Percentiles rank a stretch among this genome's conserved stretches.
Conservation (phyloP, 805 yeast genomes). For the Naumovozyma castellii region DNA sequence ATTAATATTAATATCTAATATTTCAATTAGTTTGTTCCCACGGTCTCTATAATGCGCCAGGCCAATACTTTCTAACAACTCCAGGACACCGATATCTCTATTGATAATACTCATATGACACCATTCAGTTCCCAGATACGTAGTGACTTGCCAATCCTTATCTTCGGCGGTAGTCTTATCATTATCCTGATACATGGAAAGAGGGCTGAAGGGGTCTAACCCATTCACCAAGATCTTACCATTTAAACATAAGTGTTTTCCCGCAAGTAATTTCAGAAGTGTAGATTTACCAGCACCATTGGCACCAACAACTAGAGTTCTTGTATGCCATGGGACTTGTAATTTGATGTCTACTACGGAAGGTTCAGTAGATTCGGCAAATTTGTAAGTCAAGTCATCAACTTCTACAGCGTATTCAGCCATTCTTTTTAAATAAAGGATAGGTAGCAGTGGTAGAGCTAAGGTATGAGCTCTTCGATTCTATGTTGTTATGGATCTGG, state of each 20-base stretch:
- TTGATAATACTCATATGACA: slow-evolving; percentile 83
- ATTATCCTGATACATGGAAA: slow-evolving; percentile 31
- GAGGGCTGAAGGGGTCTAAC: slow-evolving; percentile 72
- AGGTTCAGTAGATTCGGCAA: slow-evolving; percentile 45
- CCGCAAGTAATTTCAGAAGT: slow-evolving; percentile 72
- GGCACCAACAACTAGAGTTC: slow-evolving; percentile 80
- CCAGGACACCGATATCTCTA: slow-evolving; percentile 81
- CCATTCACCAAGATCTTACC: slow-evolving; percentile 74
- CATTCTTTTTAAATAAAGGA: too few relatives aligned
- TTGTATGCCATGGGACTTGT: slow-evolving; percentile 56
- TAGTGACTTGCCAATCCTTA: slow-evolving; percentile 41
- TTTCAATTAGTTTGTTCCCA: slow-evolving; percentile 61
- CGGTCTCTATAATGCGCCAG: slow-evolving; percentile 67
- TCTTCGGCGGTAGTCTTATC: slow-evolving; percentile 24
- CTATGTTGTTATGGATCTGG: too few relatives aligned
- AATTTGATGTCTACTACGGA: slow-evolving; percentile 62
- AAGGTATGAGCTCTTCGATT: too few relatives aligned
- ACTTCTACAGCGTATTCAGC: slow-evolving; percentile 44
- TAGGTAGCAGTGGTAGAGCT: too few relatives aligned
- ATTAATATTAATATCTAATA: slow-evolving; percentile 73
- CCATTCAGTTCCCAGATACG: slow-evolving; percentile 97
- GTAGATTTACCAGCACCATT: slow-evolving; percentile 98
- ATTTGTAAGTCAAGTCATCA: slow-evolving; percentile 56
- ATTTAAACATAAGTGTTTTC: slow-evolving; percentile 72
- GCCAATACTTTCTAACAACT: slow-evolving; percentile 73